A percentile compares a stretch with the other conserved stretches of the same genome.
phyloP scores from a whole-genome alignment of 2,329 filamentous ascomycete genomes.

The Aciculosporium take region DNA sequence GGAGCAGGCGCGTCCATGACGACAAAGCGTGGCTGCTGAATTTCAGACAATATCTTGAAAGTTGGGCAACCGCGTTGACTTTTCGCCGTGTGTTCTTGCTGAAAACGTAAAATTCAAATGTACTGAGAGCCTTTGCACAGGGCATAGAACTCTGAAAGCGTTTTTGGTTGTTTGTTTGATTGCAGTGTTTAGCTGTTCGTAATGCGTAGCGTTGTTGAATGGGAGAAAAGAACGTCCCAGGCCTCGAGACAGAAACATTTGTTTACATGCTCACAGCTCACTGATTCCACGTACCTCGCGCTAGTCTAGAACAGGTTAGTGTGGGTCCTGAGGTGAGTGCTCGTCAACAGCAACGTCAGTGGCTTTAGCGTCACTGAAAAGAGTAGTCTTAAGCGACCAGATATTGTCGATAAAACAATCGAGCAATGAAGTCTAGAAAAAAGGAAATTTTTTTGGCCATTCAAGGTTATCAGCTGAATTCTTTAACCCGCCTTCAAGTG shows the following conservation, averaged over 20 bases:
- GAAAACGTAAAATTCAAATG: neutral
- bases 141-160: slow-evolving; percentile 4
- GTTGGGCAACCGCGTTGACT: slow-evolving; percentile 5
- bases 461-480: no score
- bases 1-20: slow-evolving; percentile 9
- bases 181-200: slow-evolving; percentile 1
- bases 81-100: neutral
- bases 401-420: neutral
- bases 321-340: neutral
- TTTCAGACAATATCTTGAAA: slow-evolving; percentile 4
- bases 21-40: slow-evolving; percentile 4
- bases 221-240: neutral
- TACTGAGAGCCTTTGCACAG: neutral
- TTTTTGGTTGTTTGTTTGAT: slow-evolving; percentile 1
- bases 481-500: no score
- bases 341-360: neutral
- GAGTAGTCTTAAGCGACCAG: neutral
- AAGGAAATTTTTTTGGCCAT: neutral
- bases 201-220: slow-evolving; percentile 2
- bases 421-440: neutral
- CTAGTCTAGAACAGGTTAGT: neutral
- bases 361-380: neutral
- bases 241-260: slow-evolving; percentile 1
- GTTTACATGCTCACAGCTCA: slow-evolving; percentile 2
- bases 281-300: neutral